These are phyloP conservation scores for Tuber aestivum DNA, from an alignment of 495 filamentous ascomycete genomes.

Conservation along the genomic window DNA sequence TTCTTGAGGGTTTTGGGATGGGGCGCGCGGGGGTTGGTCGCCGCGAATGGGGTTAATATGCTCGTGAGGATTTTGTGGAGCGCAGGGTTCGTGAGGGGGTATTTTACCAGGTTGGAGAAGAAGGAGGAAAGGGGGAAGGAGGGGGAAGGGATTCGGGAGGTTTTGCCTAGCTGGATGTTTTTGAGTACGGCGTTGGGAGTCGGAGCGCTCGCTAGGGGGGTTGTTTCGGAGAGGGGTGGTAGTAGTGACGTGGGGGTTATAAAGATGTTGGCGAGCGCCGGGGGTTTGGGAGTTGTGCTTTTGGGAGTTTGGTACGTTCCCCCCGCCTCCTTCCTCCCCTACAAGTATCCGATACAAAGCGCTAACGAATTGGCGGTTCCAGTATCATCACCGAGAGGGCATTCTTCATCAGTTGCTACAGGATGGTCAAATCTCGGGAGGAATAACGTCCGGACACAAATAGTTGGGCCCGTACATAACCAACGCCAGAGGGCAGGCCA, in stretches of 20 bases:
- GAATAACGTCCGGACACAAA: neutral
- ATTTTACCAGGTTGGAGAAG: constrained; percentile 49
- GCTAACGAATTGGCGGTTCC: constrained; percentile 18
- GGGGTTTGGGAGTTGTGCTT: constrained; percentile 54
- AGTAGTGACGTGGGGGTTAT: constrained; percentile 45
- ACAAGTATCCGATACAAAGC: constrained; percentile 43
- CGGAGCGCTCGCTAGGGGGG: constrained; percentile 37
- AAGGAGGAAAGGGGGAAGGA: constrained; percentile 22
- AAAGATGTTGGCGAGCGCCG: constrained; percentile 50
- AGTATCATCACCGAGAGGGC: constrained; percentile 58
- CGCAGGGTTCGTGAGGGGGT: constrained; percentile 59
- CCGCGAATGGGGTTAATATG: constrained; percentile 85
- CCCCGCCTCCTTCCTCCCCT: constrained; percentile 31
- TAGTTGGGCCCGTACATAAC: neutral
- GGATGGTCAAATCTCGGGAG: constrained; percentile 40
- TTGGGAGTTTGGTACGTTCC: constrained; percentile 17
- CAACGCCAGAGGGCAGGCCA: neutral
- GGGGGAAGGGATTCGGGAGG: constrained; percentile 32
- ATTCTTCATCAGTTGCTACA: constrained; percentile 53
- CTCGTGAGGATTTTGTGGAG: constrained; percentile 75
- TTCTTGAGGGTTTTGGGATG: constrained; percentile 59
- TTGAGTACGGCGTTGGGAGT: constrained; percentile 43
- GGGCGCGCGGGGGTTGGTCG: constrained; percentile 74
- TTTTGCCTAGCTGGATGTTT: constrained; percentile 40
- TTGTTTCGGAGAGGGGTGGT: constrained; percentile 39